Base-by-base conservation (phyloP, 768 basidiomycete species). In the Collybiopsis confluens region DNA sequence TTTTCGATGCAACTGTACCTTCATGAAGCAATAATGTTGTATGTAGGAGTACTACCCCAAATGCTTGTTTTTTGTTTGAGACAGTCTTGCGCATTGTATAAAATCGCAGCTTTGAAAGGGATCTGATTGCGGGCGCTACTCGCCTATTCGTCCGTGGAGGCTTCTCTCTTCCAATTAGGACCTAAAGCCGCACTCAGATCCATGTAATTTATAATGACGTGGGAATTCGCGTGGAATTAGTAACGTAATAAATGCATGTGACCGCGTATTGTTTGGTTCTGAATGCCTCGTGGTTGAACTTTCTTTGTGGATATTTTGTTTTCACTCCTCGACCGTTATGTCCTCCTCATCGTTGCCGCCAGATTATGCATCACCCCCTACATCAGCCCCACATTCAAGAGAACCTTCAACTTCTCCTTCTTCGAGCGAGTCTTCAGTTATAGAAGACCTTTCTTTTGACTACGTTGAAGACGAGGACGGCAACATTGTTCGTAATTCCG, bases 371-470 rank as follows among this genome's bases (percentile, higher is more conserved):
- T 46, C 54, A 2, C 33, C 40, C 16, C 43, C 41, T 23, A 43
- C 43, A 23, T 18, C 48, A 36, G 41, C 30, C n/a, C 48, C 24
- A 35, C 55, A 6, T 36, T 38, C 48, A 9, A 41, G 28, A 23
- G 28, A 28, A 48, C 59, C 66, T 51, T 59, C 69, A 45, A 57
- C 70, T 55, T 64, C 69, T 2, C 68, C 75, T 2, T 64, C 68
- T 51, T 83, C 82, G 21, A 82, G 84, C 62, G 82, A 82, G 57
- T 81, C 81, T 1, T 80, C 79, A 11, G 69, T 80, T 52, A 80
- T 82, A 56, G 77, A 80, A 48, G 84, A 85, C 61, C 77, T 86
- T 48, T 85, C 82, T 6, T 86, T 88, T 65, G 81, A 83, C 59
- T 88, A 84, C 56, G 73, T 79, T 58, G 72, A 70, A 41, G 80